Percentiles rank a stretch among this genome's conserved stretches.
phyloP scores from a whole-genome alignment of 208 protist genomes.

The Leishmania tarentolae region DNA sequence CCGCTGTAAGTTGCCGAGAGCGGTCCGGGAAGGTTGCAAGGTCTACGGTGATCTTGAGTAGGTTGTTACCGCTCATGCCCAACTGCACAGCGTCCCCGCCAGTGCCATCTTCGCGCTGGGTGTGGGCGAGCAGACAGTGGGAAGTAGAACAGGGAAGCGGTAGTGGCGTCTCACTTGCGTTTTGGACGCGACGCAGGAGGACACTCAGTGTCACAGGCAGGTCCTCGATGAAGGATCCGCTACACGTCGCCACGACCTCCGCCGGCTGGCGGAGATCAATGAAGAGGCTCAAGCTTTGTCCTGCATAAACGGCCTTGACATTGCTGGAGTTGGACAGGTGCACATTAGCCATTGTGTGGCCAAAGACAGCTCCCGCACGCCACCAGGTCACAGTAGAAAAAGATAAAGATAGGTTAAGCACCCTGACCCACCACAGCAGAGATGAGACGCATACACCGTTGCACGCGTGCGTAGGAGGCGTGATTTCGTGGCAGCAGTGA shows the following conservation, averaged over 20 bases:
- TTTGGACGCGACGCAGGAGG: constrained; percentile 5
- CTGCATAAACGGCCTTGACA: constrained; percentile 24
- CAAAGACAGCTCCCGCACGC: background rate
- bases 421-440: background rate
- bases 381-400: too few species aligned
- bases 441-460: background rate
- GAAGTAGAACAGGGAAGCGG: background rate
- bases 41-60: constrained; percentile 19
- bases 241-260: constrained; percentile 15
- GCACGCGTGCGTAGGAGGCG: background rate
- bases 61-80: background rate
- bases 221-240: constrained; percentile 19
- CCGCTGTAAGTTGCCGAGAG: background rate
- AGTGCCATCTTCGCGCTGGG: background rate
- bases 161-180: background rate
- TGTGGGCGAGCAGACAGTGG: background rate
- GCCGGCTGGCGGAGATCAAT: constrained; percentile 11
- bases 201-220: constrained; percentile 16
- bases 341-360: background rate
- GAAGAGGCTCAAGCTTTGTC: constrained; percentile 27
- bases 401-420: background rate
- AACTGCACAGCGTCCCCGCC: constrained; percentile 23
- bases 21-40: constrained; percentile 8
- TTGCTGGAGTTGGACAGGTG: constrained; percentile 17
- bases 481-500: background rate